Evolutionary conservation across 345 rosid genomes (phyloP).

Genomic region (Sonneratia caseolaris): DNA sequence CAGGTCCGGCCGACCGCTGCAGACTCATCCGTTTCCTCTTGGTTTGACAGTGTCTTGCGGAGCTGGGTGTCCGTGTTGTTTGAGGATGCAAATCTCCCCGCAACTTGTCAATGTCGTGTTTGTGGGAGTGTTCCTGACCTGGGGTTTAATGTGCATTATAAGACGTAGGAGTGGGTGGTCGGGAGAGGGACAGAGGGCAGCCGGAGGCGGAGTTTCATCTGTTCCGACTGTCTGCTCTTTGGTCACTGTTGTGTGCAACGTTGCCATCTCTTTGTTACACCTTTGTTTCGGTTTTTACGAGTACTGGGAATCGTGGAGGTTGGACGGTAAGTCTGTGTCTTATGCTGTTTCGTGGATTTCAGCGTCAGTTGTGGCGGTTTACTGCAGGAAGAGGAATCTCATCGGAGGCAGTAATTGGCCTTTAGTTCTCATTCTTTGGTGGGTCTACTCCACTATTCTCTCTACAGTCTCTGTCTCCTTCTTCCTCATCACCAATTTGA

Average conservation of each 20-base stretch:
- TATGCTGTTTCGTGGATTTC: slow-evolving; percentile 30
- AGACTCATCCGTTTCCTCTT: no score
- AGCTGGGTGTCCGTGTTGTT: not conserved
- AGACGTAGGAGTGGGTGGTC: not conserved
- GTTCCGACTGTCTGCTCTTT: not conserved
- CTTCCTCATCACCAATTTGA: slow-evolving; percentile 4
- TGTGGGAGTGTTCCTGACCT: not conserved
- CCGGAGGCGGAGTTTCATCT: not conserved
- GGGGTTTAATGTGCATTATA: slow-evolving; percentile 7
- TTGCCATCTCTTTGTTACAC: slow-evolving; percentile 18
- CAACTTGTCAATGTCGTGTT: slow-evolving; percentile 7
- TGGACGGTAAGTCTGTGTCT: slow-evolving; percentile 14
- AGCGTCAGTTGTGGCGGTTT: slow-evolving; percentile 22
- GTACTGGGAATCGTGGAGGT: slow-evolving; percentile 14
- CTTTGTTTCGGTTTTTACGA: slow-evolving; percentile 27
- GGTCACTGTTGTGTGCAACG: slow-evolving; percentile 18
- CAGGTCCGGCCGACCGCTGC: no score
- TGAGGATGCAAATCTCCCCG: slow-evolving; percentile 4
- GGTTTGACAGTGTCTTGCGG: not conserved
- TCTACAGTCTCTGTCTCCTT: slow-evolving; percentile 18
- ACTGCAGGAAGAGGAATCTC: slow-evolving; percentile 7
- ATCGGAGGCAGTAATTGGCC: slow-evolving; percentile 28
- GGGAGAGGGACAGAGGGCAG: not conserved
- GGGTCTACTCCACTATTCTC: slow-evolving; percentile 30
- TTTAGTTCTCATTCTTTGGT: slow-evolving; percentile 37